Evolutionary conservation across 345 rosid species (phyloP), one percentile per base, ranked within the genome.

Genomic region (Sonneratia caseolaris): DNA sequence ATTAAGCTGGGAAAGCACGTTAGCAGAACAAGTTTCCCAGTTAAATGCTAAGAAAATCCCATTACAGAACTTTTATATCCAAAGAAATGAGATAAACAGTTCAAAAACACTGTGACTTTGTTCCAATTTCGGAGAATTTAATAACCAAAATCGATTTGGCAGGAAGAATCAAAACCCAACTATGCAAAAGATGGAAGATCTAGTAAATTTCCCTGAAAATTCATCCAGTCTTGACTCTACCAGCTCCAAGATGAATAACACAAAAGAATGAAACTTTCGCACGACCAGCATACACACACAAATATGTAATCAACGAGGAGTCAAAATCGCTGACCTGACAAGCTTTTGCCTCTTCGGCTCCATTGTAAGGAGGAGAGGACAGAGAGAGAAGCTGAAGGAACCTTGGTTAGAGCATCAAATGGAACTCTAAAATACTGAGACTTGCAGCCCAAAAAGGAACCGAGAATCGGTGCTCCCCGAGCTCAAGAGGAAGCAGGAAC

Each of bases 301-400:
- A 37, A 80, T 55, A 36, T 56, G 43, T 12, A 49, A 68, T 36
- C 70, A 27, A 56, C 38, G 61, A 19, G 69, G 3, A 40, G 18
- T 21, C 37, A 22, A 1, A 62, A 12, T 19, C 16, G 71, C 79
- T 79, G 53, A 84, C 93, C 84, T 86, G 66, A 85, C 84, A 70
- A 86, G 84, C 77, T 79, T 86, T 38, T 80, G 87, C 79, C 81
- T 88, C 75, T 75, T 85, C 72, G 79, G 78, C 82, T 90, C 91
- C 96, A 86, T 90, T 6, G 38, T 53, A 9, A 42, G 53, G 27
- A 27, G 11, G 55, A 7, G 49, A 47, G 15, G 15, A 47, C 51
- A 47, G 71, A 68, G 32, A 49, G 22, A 68, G 2, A 57, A n/a
- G 12, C 22, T 24, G 35, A 57, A 57, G 1, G 12, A 57, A 24